Percentiles rank a stretch among this genome's conserved stretches.
Evolutionary conservation across 257 asterid species (phyloP).

Genomic region (Primulina eburnea): DNA sequence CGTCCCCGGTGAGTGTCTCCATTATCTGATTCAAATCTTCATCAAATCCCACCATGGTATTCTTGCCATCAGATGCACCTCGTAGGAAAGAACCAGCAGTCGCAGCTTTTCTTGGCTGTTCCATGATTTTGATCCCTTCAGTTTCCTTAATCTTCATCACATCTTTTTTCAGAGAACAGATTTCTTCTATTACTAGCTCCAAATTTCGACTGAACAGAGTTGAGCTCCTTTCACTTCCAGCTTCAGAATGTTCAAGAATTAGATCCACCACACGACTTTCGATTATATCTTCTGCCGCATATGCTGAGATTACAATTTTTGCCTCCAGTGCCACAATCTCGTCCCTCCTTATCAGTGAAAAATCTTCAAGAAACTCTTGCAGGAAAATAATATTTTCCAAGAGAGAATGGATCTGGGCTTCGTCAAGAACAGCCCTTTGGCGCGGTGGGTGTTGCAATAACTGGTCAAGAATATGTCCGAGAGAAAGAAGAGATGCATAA

Average conservation of each 20-base stretch:
- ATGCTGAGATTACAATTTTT: conserved; percentile 3
- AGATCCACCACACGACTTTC: not conserved
- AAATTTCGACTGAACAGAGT: too few species aligned
- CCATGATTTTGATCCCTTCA: not conserved
- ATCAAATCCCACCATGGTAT: conserved; percentile 16
- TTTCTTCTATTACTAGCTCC: too few species aligned
- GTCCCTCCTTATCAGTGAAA: not conserved
- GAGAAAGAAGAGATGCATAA: too few species aligned
- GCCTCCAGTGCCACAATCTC: conserved; percentile 2
- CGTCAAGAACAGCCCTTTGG: too few species aligned
- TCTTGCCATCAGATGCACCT: not conserved
- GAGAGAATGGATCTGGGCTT: too few species aligned
- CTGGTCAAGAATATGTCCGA: too few species aligned
- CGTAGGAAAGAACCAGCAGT: not conserved
- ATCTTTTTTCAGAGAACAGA: too few species aligned
- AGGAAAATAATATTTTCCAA: too few species aligned
- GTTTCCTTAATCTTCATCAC: too few species aligned
- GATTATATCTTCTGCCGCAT: conserved; percentile 14
- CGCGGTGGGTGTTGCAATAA: too few species aligned
- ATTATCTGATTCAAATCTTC: not conserved
- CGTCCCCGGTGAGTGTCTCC: not conserved
- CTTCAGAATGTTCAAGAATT: not conserved
- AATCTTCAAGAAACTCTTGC: too few species aligned
- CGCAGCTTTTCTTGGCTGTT: not conserved
- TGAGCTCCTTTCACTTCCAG: not conserved